phyloP scores from a whole-genome alignment of 345 rosid genomes.

The Angophora floribunda region DNA sequence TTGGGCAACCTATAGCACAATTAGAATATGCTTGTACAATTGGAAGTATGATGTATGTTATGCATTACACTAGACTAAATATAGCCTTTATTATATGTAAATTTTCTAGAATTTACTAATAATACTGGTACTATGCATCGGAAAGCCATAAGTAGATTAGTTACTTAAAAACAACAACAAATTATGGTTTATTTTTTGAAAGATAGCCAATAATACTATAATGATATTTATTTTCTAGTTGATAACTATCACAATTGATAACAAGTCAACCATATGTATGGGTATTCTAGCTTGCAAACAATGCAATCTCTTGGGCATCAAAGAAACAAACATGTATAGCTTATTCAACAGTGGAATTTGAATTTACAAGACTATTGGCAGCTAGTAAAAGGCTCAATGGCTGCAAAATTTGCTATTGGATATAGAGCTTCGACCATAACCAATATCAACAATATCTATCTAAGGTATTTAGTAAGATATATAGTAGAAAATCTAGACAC shows the following conservation, averaged over 20 bases:
- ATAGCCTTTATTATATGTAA: neutral
- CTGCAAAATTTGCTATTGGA: neutral
- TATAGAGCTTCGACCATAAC: neutral
- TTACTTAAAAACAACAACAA: neutral
- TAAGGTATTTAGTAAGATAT: no score
- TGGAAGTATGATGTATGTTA: neutral
- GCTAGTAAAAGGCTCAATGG: neutral
- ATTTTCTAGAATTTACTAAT: neutral
- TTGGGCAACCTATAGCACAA: neutral
- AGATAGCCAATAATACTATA: neutral
- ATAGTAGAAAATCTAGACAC: neutral
- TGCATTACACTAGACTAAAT: neutral
- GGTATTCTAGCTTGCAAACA: neutral
- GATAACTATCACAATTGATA: neutral
- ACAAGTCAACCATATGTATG: neutral
- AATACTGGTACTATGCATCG: neutral
- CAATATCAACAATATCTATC: neutral
- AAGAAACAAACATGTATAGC: neutral
- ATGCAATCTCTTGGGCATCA: neutral
- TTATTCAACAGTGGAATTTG: neutral
- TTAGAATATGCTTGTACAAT: neutral
- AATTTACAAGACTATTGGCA: neutral
- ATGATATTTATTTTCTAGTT: neutral
- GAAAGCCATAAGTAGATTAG: neutral
- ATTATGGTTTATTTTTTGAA: neutral